Percentiles rank a stretch among this genome's conserved stretches.
These are phyloP conservation scores for Albophoma yamanashiensis DNA, from an alignment of 2,329 filamentous ascomycete genomes.

Conservation along the genomic window DNA sequence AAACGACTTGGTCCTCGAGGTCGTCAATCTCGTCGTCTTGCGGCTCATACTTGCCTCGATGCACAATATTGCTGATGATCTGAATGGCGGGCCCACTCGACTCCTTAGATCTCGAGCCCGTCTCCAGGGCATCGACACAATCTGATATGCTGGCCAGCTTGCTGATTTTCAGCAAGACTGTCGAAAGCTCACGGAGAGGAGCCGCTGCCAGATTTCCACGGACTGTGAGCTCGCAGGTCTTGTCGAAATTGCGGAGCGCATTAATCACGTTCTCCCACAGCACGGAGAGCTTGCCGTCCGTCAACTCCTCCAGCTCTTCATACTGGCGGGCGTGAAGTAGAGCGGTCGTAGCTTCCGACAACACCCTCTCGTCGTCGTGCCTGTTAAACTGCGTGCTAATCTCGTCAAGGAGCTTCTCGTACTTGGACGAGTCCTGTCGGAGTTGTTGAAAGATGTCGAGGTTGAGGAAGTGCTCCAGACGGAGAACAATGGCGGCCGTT, in stretches of 20 bases:
- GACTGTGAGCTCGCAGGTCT: conserved; percentile 58
- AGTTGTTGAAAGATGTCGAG: conserved; percentile 82
- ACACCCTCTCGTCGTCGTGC: conserved; percentile 78
- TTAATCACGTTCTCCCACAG: conserved; percentile 81
- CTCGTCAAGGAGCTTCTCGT: conserved; percentile 74
- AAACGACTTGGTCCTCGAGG: conserved; percentile 68
- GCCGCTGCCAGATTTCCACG: conserved; percentile 58
- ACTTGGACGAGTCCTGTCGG: conserved; percentile 73
- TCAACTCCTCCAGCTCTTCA: conserved; percentile 79
- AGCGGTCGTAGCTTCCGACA: conserved; percentile 73
- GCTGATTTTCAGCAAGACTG: conserved; percentile 67
- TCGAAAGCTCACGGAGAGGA: conserved; percentile 59
- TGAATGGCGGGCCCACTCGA: conserved; percentile 47
- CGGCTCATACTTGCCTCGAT: conserved; percentile 61
- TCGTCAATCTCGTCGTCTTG: conserved; percentile 61
- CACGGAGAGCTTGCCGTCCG: conserved; percentile 66
- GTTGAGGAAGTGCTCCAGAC: conserved; percentile 77
- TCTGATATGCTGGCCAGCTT: conserved; percentile 73
- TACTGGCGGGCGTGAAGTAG: conserved; percentile 78
- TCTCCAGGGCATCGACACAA: conserved; percentile 65
- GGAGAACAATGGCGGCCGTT: conserved; percentile 75
- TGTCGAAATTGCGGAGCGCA: conserved; percentile 59
- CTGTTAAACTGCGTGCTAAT: conserved; percentile 89
- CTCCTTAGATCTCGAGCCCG: conserved; percentile 35
- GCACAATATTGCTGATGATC: conserved; percentile 60